A percentile compares a stretch with the other conserved stretches of the same genome.
Conservation (phyloP, 2,329 filamentous ascomycete species). For the Epichloe baconii region DNA sequence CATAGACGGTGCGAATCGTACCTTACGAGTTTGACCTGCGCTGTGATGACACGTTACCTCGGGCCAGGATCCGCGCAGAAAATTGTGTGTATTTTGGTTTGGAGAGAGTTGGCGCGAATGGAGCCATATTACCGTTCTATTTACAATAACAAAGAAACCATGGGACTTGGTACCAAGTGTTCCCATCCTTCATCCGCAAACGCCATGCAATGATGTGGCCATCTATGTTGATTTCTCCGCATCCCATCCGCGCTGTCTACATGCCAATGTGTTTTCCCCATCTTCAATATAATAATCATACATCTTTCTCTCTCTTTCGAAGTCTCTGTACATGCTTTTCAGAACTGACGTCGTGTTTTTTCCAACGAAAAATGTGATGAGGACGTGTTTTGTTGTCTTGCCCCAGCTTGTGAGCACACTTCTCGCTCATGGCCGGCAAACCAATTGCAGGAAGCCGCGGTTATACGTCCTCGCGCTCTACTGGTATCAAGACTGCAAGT, state of each 20-base stretch:
- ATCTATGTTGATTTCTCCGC: background rate
- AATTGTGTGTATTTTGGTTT: background rate
- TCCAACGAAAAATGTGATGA: background rate
- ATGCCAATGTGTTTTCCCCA: background rate
- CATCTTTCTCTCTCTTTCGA: background rate
- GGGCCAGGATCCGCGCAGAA: too few relatives aligned
- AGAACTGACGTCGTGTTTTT: background rate
- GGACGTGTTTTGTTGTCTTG: too few relatives aligned
- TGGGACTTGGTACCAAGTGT: background rate
- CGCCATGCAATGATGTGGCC: conserved; percentile 2
- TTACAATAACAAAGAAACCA: background rate
- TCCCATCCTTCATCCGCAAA: background rate
- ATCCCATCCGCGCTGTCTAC: background rate
- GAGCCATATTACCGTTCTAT: background rate
- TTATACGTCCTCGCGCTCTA: conserved; percentile 16
- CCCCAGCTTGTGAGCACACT: too few relatives aligned
- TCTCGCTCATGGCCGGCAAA: too few relatives aligned
- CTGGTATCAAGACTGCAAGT: conserved; percentile 43
- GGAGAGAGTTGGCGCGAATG: background rate
- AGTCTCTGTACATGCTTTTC: background rate
- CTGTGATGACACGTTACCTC: too few relatives aligned
- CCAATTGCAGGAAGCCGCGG: too few relatives aligned
- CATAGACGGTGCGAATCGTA: too few relatives aligned
- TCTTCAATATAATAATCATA: background rate
- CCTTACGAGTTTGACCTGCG: too few relatives aligned